Percentiles rank a stretch among this genome's conserved stretches.
Evolutionary conservation across 495 filamentous ascomycete genomes (phyloP).

Genomic region (Tirmania nivea): DNA sequence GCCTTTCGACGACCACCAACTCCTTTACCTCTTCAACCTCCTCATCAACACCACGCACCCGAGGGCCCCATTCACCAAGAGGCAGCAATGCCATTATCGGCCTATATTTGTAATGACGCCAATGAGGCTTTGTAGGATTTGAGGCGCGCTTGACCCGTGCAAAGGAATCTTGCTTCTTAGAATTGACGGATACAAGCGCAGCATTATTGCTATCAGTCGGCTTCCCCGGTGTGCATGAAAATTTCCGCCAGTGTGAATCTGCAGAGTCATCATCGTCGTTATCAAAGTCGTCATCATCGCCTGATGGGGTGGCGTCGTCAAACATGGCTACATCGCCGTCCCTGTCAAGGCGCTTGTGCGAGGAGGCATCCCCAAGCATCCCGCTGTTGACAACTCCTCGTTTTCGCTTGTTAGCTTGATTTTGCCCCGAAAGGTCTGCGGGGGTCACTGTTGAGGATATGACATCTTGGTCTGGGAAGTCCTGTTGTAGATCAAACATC

Average conservation of each 20-base stretch:
- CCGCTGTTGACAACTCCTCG: no score
- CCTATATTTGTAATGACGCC: constrained; percentile 58
- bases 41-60: constrained; percentile 11
- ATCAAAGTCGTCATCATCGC: constrained; percentile 5
- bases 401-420: constrained; percentile 2
- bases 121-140: not conserved
- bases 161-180: no score
- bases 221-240: no score
- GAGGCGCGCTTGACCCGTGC: no score
- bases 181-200: no score
- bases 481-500: constrained; percentile 69
- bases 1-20: constrained; percentile 71
- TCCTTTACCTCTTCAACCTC: constrained; percentile 33
- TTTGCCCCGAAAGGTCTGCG: not conserved
- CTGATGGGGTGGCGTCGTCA: constrained; percentile 6
- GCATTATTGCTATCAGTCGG: no score
- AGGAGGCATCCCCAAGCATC: no score
- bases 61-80: constrained; percentile 24
- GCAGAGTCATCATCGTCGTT: no score
- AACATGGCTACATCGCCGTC: constrained; percentile 2
- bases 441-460: not conserved
- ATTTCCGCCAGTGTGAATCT: no score
- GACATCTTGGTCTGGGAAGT: constrained; percentile 32
- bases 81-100: constrained; percentile 76
- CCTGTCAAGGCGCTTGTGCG: not conserved